These are phyloP conservation scores for Bassia scoparia DNA, from an alignment of 148 eudicot species.

Conservation along the genomic window DNA sequence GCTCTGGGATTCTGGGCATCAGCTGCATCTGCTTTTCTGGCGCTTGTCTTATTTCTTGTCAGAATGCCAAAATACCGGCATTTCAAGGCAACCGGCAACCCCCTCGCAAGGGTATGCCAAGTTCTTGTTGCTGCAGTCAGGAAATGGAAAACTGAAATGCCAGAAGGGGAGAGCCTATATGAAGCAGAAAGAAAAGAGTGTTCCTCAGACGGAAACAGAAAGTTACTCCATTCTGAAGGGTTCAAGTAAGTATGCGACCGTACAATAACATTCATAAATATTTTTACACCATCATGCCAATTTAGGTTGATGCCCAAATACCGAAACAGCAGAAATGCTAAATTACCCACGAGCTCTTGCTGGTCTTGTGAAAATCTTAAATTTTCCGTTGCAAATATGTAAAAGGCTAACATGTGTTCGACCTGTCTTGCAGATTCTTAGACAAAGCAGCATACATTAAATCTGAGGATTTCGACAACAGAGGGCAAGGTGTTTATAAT, in stretches of 20 bases:
- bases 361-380: background rate
- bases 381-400: background rate
- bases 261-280: too few species aligned
- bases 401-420: slow-evolving; percentile 13
- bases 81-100: slow-evolving; percentile 79
- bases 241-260: slow-evolving; percentile 51
- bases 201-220: slow-evolving; percentile 39
- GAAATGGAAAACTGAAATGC: slow-evolving; percentile 45
- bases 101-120: slow-evolving; percentile 69
- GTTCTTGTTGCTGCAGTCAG: slow-evolving; percentile 68
- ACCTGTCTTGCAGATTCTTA: slow-evolving; percentile 46
- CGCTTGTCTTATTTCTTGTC: slow-evolving; percentile 54
- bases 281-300: too few species aligned
- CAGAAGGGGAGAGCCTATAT: slow-evolving; percentile 37
- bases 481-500: slow-evolving; percentile 31
- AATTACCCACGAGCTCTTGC: background rate
- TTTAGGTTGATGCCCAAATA: too few species aligned
- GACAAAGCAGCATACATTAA: slow-evolving; percentile 70
- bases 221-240: slow-evolving; percentile 65
- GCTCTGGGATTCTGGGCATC: slow-evolving; percentile 85
- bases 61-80: slow-evolving; percentile 72
- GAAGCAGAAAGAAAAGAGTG: slow-evolving; percentile 40
- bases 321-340: background rate
- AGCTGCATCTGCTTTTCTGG: slow-evolving; percentile 63
- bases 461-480: slow-evolving; percentile 37